Conservation (phyloP, 306 rosid genomes). For the Quercus aquifolioides region DNA sequence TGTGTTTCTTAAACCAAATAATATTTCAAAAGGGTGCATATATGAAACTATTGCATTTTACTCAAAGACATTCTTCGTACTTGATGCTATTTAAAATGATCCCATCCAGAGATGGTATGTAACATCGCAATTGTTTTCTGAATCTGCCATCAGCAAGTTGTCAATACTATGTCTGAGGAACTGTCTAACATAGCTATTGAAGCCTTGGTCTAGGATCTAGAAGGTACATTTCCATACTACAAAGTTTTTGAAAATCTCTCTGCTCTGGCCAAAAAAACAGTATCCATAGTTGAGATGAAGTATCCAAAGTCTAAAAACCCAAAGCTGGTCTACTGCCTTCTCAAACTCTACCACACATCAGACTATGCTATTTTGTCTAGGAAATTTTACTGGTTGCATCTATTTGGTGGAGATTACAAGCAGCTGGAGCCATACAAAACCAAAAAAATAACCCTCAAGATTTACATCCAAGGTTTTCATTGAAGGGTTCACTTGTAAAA, state of each 20-base stretch:
- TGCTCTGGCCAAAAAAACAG: slow-evolving; percentile 57
- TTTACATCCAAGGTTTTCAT: slow-evolving; percentile 49
- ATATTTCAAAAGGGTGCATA: too few species aligned
- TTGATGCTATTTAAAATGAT: background rate
- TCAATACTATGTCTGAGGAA: slow-evolving; percentile 71
- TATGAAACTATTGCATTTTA: too few species aligned
- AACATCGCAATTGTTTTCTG: slow-evolving; percentile 24
- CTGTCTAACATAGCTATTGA: slow-evolving; percentile 68
- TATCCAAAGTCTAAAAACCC: slow-evolving; percentile 73
- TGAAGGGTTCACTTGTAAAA: slow-evolving; percentile 54
- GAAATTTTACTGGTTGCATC: slow-evolving; percentile 91
- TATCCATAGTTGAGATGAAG: slow-evolving; percentile 61
- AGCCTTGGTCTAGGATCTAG: slow-evolving; percentile 91
- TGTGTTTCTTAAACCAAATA: too few species aligned
- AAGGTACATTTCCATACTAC: slow-evolving; percentile 70
- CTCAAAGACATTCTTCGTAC: too few species aligned
- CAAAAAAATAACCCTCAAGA: slow-evolving; percentile 65
- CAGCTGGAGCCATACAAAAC: slow-evolving; percentile 64
- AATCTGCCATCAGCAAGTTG: slow-evolving; percentile 56
- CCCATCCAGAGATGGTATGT: background rate
- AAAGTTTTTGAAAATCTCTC: slow-evolving; percentile 50
- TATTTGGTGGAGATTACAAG: slow-evolving; percentile 78
- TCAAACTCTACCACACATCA: slow-evolving; percentile 67
- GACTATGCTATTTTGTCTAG: slow-evolving; percentile 64
- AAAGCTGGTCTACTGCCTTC: slow-evolving; percentile 82